These are phyloP conservation scores for Cladochytrium tenue DNA, from an alignment of 371 early-diverging fungal species.

Conservation along the genomic window DNA sequence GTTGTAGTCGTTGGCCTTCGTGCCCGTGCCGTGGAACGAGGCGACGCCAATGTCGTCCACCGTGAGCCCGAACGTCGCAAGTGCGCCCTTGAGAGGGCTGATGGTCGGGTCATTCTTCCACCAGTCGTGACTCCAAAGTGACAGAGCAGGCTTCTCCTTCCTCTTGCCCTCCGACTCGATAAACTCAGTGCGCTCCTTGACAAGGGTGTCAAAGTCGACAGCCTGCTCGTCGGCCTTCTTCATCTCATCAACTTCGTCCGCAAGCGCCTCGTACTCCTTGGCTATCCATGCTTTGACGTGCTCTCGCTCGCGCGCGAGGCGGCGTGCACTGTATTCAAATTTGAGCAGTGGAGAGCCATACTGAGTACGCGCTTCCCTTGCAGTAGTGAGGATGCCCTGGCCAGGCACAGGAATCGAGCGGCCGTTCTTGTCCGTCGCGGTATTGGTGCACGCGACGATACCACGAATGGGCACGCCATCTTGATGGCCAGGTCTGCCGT, in stretches of 20 bases:
- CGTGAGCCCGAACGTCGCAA: slow-evolving; percentile 87
- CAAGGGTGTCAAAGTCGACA: slow-evolving; percentile 67
- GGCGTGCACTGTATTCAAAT: slow-evolving; percentile 88
- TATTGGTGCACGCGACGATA: slow-evolving; percentile 88
- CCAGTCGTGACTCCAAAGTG: slow-evolving; percentile 87
- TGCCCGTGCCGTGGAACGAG: slow-evolving; percentile 98
- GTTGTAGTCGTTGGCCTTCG: slow-evolving; percentile 95
- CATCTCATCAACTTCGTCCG: slow-evolving; percentile 73
- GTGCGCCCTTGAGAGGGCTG: slow-evolving; percentile 88
- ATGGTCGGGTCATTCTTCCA: slow-evolving; percentile 80
- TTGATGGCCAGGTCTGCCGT: slow-evolving; percentile 85
- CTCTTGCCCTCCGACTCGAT: slow-evolving; percentile 83
- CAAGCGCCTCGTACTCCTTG: slow-evolving; percentile 72
- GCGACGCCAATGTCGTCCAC: slow-evolving; percentile 93
- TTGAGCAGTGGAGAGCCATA: slow-evolving; percentile 77
- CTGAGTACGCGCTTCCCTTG: slow-evolving; percentile 71
- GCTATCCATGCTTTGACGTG: slow-evolving; percentile 87
- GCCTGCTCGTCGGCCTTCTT: slow-evolving; percentile 62
- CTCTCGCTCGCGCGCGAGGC: slow-evolving; percentile 75
- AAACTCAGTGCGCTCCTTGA: slow-evolving; percentile 77
- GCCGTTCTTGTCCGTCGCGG: slow-evolving; percentile 96
- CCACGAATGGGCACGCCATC: slow-evolving; percentile 94
- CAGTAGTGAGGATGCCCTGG: slow-evolving; percentile 93
- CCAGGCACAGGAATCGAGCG: slow-evolving; percentile 95
- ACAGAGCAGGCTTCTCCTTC: slow-evolving; percentile 75